Evolutionary conservation across 1,139 yeast species (phyloP), one percentile per base, ranked within the genome.

Genomic region (Eremothecium sinecaudum): DNA sequence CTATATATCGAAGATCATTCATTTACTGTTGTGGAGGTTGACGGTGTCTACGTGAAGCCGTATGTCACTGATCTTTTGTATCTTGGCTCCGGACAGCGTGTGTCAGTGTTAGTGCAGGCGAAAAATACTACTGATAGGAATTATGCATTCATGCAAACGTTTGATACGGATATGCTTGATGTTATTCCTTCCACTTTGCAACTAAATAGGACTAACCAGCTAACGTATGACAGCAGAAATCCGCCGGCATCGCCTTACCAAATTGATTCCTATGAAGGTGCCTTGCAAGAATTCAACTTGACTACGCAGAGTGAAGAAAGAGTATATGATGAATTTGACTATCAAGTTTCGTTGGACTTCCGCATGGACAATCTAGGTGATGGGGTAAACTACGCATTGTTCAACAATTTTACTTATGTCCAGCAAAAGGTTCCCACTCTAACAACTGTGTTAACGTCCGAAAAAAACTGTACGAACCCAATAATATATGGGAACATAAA

Each of bases 311-410:
- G 56, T 2, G 59, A 62, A 14, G 50, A 52, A 17, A 66, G 63
- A 17, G 46, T 75, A 12, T 61, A 62, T 10, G 73, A 70, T 9
- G 79, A 76, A 24, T 71, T 80, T 23, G 87, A 79, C 55, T 66
- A 67, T 41, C 70, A 66, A 37, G 68, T 79, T 34, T 67, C 69
- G 14, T 62, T 79, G 38, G 72, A 71, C 48, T 73, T 79, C 40
- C 63, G 62, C 37, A 79, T 79, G 87, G 71, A 72, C 18, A 78
- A 75, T 47, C 64, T 79, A 40, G 81, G 76, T 21, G 75, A 79
- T 50, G 90, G 90, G 48, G 64, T 77, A 26, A 76, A 75, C 47
- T 79, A 79, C 54, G 87, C 90, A 5, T 76, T 79, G 56, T 79
- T 79, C 68, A 78, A 79, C 54, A 72, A 76, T 48, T 55, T 75